Evolutionary conservation across 164 flowering plant genomes (phyloP).

Genomic region (Chloranthus sessilifolius): DNA sequence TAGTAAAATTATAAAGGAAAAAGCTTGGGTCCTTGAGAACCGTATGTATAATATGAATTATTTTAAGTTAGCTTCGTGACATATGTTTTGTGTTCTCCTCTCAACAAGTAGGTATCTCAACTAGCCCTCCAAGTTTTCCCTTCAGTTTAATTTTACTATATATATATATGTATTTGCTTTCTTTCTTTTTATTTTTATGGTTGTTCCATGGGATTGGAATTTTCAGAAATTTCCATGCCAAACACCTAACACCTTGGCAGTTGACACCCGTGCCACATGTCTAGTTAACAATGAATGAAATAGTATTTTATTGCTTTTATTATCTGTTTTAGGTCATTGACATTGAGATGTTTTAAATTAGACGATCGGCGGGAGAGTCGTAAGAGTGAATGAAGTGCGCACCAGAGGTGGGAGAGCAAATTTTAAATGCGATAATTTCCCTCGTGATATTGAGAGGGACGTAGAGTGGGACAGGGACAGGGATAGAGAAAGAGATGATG

Average conservation of each 20-base stretch:
- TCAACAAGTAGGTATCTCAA: no score
- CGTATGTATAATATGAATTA: no score
- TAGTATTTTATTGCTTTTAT: not conserved
- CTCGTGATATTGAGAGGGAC: conserved; percentile 34
- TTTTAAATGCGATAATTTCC: conserved; percentile 39
- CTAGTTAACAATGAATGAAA: not conserved
- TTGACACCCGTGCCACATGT: no score
- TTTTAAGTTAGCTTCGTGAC: no score
- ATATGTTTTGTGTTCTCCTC: no score
- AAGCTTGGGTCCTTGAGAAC: no score
- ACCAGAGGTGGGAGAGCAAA: conserved; percentile 56
- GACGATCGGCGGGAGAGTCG: conserved; percentile 78
- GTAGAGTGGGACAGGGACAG: conserved; percentile 44
- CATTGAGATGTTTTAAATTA: conserved; percentile 26
- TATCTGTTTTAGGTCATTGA: conserved; percentile 14
- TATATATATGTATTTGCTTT: not conserved
- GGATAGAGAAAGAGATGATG: conserved; percentile 28
- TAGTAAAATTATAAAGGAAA: no score
- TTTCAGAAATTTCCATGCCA: no score
- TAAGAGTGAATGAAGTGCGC: conserved; percentile 78
- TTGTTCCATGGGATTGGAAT: no score
- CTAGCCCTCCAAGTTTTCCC: no score
- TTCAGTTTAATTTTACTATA: no score
- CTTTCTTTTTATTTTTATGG: not conserved
- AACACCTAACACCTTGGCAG: no score